phyloP scores from a whole-genome alignment of 1,284 basidiomycete genomes.

The Ceraceosorus guamensis region DNA sequence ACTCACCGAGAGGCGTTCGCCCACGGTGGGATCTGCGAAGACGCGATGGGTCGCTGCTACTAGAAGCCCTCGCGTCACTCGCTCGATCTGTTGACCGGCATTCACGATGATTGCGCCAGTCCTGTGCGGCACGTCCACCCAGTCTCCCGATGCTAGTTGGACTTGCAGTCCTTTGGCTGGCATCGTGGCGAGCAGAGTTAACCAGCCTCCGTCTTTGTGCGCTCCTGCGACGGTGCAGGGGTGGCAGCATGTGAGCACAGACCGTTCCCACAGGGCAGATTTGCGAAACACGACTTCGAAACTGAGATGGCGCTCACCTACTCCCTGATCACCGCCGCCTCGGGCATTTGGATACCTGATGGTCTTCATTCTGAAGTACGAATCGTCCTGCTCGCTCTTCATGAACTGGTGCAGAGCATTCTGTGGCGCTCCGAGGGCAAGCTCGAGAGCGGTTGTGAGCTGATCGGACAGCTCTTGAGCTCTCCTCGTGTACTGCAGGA shows the following conservation, averaged over 20 bases:
- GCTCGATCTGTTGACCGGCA: constrained; percentile 41
- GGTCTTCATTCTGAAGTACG: constrained; percentile 34
- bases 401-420: constrained; percentile 20
- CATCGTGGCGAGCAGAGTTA: constrained; percentile 30
- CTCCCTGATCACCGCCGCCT: constrained; percentile 24
- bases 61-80: constrained; percentile 25
- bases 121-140: constrained; percentile 29
- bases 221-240: constrained; percentile 3
- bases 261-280: no score
- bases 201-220: constrained; percentile 36
- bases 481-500: constrained; percentile 22
- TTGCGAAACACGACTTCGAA: no score
- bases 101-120: constrained; percentile 28
- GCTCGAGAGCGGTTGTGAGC: constrained; percentile 31
- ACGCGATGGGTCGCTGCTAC: constrained; percentile 38
- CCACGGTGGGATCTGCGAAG: constrained; percentile 8
- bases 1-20: not conserved
- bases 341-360: constrained; percentile 29
- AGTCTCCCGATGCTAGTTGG: constrained; percentile 26
- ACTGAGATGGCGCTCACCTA: constrained; percentile 9
- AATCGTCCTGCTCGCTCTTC: constrained; percentile 5
- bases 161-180: constrained; percentile 26
- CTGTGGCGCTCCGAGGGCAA: constrained; percentile 16
- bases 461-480: constrained; percentile 14
- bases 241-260: no score